Evolutionary conservation across 495 filamentous ascomycete genomes (phyloP).

Genomic region (Hypoxylon fuscum): DNA sequence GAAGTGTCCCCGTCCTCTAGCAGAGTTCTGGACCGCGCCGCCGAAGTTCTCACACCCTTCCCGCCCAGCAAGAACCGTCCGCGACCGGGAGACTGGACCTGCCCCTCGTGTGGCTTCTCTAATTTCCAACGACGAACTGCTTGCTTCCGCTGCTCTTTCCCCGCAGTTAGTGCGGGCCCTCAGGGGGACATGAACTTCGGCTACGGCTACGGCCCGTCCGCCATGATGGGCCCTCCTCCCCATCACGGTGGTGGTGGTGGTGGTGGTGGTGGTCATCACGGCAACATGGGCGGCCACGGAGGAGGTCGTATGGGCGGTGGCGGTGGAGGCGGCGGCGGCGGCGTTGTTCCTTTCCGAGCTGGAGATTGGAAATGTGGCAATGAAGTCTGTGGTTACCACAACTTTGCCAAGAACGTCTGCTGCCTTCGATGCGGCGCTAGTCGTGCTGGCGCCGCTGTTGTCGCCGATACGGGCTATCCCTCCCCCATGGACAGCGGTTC

Average conservation of each 20-base stretch:
- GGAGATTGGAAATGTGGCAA: slow-evolving; percentile 99
- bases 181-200: slow-evolving; percentile 78
- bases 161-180: slow-evolving; percentile 82
- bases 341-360: slow-evolving; percentile 94
- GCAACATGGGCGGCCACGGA: slow-evolving; percentile 78
- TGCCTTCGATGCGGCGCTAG: slow-evolving; percentile 96
- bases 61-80: slow-evolving; percentile 98
- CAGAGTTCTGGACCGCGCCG: slow-evolving; percentile 91
- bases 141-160: slow-evolving; percentile 98
- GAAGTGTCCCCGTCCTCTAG: slow-evolving; percentile 97
- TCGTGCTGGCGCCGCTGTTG: slow-evolving; percentile 89
- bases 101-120: slow-evolving; percentile 89
- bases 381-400: slow-evolving; percentile 98
- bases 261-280: slow-evolving; percentile 80
- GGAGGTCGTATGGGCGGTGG: slow-evolving; percentile 69
- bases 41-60: slow-evolving; percentile 94
- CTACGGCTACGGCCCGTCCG: slow-evolving; percentile 74
- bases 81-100: slow-evolving; percentile 97
- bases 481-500: slow-evolving; percentile 89
- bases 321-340: slow-evolving; percentile 79
- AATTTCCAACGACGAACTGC: slow-evolving; percentile 98
- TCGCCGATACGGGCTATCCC: slow-evolving; percentile 91
- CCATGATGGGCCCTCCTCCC: slow-evolving; percentile 79
- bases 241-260: slow-evolving; percentile 86
- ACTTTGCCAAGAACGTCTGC: slow-evolving; percentile 99